phyloP scores from a whole-genome alignment of 2,329 filamentous ascomycete genomes.

The Fusarium phyllophilum region DNA sequence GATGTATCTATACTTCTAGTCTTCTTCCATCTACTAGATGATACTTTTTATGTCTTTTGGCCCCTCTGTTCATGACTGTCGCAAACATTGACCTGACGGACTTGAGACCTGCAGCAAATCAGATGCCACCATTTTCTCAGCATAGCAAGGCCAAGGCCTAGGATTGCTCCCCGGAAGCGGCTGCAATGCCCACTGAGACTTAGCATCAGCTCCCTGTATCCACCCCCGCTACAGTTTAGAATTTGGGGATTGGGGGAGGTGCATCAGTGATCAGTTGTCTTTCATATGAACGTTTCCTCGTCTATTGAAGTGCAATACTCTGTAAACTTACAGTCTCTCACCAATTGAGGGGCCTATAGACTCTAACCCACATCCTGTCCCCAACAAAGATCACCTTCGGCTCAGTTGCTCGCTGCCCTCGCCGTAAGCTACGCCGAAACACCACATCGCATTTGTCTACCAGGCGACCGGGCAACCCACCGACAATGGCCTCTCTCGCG shows the following conservation, averaged over 20 bases:
- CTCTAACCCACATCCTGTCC: not conserved
- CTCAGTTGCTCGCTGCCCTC: constrained; percentile 18
- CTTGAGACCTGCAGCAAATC: constrained; percentile 35
- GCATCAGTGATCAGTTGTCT: not conserved
- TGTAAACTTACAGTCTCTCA: not conserved
- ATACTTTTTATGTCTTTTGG: not conserved
- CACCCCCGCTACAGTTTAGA: constrained; percentile 30
- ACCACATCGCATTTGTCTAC: constrained; percentile 25
- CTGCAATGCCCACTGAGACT: constrained; percentile 29
- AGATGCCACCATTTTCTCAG: constrained; percentile 44
- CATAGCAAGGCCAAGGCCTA: constrained; percentile 17
- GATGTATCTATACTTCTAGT: not conserved
- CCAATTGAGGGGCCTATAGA: not conserved
- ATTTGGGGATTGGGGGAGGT: constrained; percentile 22
- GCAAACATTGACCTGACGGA: constrained; percentile 5
- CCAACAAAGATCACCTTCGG: not conserved
- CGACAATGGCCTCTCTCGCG: constrained; percentile 26
- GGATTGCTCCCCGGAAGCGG: constrained; percentile 38
- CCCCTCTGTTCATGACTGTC: constrained; percentile 2
- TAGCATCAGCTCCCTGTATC: constrained; percentile 32
- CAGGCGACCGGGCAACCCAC: constrained; percentile 40
- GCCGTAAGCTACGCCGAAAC: constrained; percentile 43
- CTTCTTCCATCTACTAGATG: not conserved
- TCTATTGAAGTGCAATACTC: not conserved
- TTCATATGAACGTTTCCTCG: not conserved